These are phyloP conservation scores for Kuraishia borneana DNA, from an alignment of 805 yeast species.

Conservation along the genomic window DNA sequence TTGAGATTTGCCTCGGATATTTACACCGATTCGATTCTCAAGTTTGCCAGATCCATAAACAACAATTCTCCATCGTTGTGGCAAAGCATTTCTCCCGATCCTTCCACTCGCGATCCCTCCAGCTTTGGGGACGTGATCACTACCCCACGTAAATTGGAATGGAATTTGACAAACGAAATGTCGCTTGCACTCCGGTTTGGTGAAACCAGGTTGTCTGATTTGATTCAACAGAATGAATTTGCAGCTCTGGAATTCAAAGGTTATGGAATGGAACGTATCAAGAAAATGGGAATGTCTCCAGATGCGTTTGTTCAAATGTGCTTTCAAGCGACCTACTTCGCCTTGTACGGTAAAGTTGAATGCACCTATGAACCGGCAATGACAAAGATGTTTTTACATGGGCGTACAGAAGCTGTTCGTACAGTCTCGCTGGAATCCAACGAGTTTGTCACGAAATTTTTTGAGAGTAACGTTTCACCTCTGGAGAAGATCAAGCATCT, in stretches of 20 bases:
- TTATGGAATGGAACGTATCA: conserved; percentile 70
- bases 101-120: conserved; percentile 27
- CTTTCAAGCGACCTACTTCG: conserved; percentile 86
- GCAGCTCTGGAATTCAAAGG: conserved; percentile 62
- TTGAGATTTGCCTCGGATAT: conserved; percentile 80
- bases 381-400: conserved; percentile 83
- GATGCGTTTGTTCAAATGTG: conserved; percentile 94
- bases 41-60: conserved; percentile 78
- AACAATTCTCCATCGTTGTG: conserved; percentile 65
- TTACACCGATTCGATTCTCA: conserved; percentile 79
- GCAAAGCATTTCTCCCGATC: conserved; percentile 40
- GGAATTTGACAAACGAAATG: conserved; percentile 73
- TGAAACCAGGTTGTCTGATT: conserved; percentile 78
- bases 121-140: conserved; percentile 40
- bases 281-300: conserved; percentile 79
- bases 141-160: conserved; percentile 78
- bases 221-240: conserved; percentile 84
- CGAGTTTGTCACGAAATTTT: conserved; percentile 73
- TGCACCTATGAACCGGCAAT: conserved; percentile 94
- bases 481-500: conserved; percentile 49
- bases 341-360: conserved; percentile 85
- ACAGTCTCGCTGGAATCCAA: conserved; percentile 76
- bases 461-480: conserved; percentile 51
- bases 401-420: conserved; percentile 87
- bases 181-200: conserved; percentile 79